These are phyloP conservation scores for Flaveria floridana DNA, from an alignment of 140 eudicot genomes.

Conservation along the genomic window DNA sequence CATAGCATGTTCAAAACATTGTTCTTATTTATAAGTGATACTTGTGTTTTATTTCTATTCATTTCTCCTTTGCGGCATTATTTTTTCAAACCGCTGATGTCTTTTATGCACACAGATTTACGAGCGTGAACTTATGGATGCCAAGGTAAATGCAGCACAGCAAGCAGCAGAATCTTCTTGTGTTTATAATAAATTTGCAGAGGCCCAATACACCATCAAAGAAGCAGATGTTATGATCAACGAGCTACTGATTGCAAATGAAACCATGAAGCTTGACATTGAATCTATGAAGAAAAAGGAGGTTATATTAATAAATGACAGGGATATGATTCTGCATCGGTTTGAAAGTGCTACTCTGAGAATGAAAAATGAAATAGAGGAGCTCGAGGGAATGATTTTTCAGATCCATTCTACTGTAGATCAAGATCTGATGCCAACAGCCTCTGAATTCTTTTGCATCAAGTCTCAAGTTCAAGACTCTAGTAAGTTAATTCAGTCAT, in stretches of 20 bases:
- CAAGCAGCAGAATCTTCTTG: constrained; percentile 81
- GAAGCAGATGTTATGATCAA: constrained; percentile 93
- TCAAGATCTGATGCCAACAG: constrained; percentile 40
- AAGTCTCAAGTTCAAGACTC: constrained; percentile 57
- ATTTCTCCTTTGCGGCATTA: constrained; percentile 1
- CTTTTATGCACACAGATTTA: constrained; percentile 48
- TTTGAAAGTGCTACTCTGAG: constrained; percentile 43
- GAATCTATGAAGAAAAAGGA: constrained; percentile 50
- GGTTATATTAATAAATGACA: constrained; percentile 36
- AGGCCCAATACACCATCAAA: constrained; percentile 71
- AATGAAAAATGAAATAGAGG: constrained; percentile 48
- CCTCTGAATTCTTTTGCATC: constrained; percentile 46
- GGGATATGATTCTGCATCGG: constrained; percentile 36
- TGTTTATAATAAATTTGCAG: constrained; percentile 67
- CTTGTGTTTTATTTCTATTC: constrained; percentile 6
- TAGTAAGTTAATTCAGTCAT: constrained; percentile 47
- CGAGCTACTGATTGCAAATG: constrained; percentile 76
- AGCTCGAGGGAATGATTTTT: constrained; percentile 54
- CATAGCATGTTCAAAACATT: constrained; percentile 1
- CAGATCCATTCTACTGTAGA: constrained; percentile 43
- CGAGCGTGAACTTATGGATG: constrained; percentile 70
- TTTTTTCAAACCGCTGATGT: not conserved
- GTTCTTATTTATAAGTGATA: constrained; percentile 1
- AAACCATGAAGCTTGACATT: constrained; percentile 62
- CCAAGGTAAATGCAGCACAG: constrained; percentile 59